Conservation (phyloP, 176 grass and related monocot species). For the Melocanna baccifera region DNA sequence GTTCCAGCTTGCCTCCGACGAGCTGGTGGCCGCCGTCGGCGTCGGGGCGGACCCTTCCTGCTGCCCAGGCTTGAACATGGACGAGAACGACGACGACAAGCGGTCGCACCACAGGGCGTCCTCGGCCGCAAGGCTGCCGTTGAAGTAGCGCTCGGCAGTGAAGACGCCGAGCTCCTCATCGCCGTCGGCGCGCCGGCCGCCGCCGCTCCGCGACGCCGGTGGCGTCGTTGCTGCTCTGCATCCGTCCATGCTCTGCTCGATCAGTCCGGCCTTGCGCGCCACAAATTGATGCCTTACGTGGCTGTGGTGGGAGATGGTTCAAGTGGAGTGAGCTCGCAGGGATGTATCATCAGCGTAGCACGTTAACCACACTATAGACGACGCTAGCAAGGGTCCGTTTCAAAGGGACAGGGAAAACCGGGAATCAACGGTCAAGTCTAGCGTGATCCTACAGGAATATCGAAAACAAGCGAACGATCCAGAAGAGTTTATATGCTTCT, state of each 20-base stretch:
- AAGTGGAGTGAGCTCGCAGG: not conserved
- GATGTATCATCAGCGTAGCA: not conserved
- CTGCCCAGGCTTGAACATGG: slow-evolving; percentile 26
- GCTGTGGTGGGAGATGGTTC: not conserved
- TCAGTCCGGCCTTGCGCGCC: not conserved
- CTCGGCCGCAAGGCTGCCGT: not conserved
- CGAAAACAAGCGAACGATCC: not conserved
- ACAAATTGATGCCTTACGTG: not conserved
- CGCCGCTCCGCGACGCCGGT: not conserved
- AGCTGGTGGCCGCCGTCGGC: slow-evolving; percentile 35
- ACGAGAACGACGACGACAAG: slow-evolving; percentile 35
- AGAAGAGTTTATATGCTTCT: too few species aligned
- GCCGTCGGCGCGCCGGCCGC: not conserved
- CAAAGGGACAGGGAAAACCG: not conserved
- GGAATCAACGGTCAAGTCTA: not conserved
- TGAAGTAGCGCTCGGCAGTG: slow-evolving; percentile 57
- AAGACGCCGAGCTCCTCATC: slow-evolving; percentile 37
- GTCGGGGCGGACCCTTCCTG: slow-evolving; percentile 4
- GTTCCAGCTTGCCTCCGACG: slow-evolving; percentile 51
- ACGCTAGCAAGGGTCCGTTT: not conserved
- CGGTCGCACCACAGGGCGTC: slow-evolving; percentile 31
- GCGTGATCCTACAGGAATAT: not conserved
- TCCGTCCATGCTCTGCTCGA: slow-evolving; percentile 1
- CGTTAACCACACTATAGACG: not conserved
- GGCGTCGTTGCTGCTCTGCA: not conserved